Base-by-base conservation (phyloP, 2,329 filamentous ascomycete species). In the Raffaelea deltoideospora region DNA sequence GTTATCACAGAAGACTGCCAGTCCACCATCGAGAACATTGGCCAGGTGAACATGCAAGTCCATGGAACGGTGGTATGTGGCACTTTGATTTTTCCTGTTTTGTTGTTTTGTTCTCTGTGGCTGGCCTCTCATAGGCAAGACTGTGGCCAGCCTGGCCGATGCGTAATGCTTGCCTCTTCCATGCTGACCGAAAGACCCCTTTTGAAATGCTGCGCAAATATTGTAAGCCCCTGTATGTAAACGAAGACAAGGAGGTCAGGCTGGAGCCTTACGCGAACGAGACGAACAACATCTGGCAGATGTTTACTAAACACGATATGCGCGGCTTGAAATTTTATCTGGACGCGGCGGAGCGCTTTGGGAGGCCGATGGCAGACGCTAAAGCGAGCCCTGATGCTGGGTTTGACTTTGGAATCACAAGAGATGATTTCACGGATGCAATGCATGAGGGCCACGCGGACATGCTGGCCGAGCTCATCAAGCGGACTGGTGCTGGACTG, bases 21-120 rank as follows among this genome's bases (percentile, higher is more conserved):
- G 26, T 83, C 81, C 51, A 90, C 83, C 0, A 69, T 88, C 36
- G 79, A 90, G 14, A 74, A 84, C 45, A 65, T 90, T 39, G 79
- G 79, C 0, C 69, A 82, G 44, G 63, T 80, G 4, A 72, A 71
- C 0, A 76, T 69, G 49, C 65, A 78, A 38, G 78, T 85, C 40
- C 76, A 81, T 50, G 81, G 79, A 39, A 56, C 62, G 14, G 56
- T 67, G 8, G 35, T 38, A 35, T 11, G 38, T n/a, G n/a, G n/a
- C n/a, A n/a, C n/a, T n/a, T n/a, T n/a, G n/a, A n/a, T n/a, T n/a
- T n/a, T n/a, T n/a, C n/a, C n/a, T n/a, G n/a, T n/a, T 34, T 15
- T 15, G 8, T 19, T 22, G 23, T 21, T 13, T 14, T 22, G 7
- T 30, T 21, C n/a, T 4, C n/a, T n/a, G n/a, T n/a, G n/a, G n/a